phyloP scores from a whole-genome alignment of 2,329 filamentous ascomycete genomes.

The Neoascochyta sp. region DNA sequence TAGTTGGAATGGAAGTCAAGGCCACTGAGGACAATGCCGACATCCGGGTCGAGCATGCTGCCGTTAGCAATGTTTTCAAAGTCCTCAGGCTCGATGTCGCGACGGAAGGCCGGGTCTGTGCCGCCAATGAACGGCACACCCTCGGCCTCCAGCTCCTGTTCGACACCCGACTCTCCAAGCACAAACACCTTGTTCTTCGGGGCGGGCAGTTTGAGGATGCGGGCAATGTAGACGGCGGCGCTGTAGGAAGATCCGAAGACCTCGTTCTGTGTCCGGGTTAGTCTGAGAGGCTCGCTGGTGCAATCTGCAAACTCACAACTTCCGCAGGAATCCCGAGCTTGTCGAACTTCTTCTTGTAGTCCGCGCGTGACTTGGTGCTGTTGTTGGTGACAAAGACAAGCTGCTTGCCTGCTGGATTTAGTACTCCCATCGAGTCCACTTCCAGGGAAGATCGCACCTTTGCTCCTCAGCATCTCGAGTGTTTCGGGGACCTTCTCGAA shows the following conservation, averaged over 20 bases:
- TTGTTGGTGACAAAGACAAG: constrained; percentile 98
- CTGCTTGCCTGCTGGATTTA: constrained; percentile 66
- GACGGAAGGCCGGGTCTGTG: constrained; percentile 72
- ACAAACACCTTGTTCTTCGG: constrained; percentile 92
- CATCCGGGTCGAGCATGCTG: constrained; percentile 78
- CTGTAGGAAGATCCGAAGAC: constrained; percentile 96
- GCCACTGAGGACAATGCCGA: constrained; percentile 83
- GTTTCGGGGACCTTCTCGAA: constrained; percentile 85
- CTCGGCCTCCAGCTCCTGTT: constrained; percentile 79
- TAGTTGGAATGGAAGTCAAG: constrained; percentile 96
- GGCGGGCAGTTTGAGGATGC: constrained; percentile 75
- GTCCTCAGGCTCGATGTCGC: constrained; percentile 77
- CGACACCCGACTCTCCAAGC: constrained; percentile 85
- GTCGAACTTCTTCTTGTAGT: constrained; percentile 90
- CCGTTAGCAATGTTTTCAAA: constrained; percentile 69
- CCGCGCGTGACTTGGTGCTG: constrained; percentile 88
- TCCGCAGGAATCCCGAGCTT: constrained; percentile 73
- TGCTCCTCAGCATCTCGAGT: constrained; percentile 73
- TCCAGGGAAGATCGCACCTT: constrained; percentile 53
- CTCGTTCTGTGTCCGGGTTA: constrained; percentile 60
- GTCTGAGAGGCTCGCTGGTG: constrained; percentile 2
- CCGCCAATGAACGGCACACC: constrained; percentile 78
- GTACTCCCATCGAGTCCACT: no score
- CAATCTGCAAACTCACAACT: constrained; percentile 48
- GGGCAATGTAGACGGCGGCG: constrained; percentile 89